A percentile compares a stretch with the other conserved stretches of the same genome.
Conservation (phyloP, 139 green algal genomes). For the Dunaliella primolecta region DNA sequence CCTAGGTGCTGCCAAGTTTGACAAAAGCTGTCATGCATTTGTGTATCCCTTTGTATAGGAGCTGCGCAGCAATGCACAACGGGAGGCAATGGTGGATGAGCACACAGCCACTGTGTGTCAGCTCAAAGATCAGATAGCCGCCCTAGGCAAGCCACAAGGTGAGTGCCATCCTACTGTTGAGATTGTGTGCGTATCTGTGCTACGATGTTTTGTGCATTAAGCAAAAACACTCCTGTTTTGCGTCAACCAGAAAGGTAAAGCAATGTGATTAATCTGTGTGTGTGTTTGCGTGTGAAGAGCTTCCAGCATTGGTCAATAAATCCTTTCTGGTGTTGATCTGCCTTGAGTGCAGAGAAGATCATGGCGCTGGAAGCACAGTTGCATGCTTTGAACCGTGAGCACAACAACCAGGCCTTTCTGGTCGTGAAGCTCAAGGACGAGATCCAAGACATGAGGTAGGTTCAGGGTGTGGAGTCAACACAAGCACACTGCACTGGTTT, state of each 20-base stretch:
- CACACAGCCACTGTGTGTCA: conserved; percentile 21
- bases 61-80: conserved; percentile 29
- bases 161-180: too few relatives aligned
- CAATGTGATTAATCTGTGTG: not conserved
- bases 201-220: too few relatives aligned
- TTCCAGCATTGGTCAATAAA: not conserved
- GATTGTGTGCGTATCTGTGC: not conserved
- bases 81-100: conserved; percentile 30
- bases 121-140: conserved; percentile 28
- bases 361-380: not conserved
- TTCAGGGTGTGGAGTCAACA: not conserved
- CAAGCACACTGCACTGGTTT: not conserved
- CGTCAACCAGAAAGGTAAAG: not conserved
- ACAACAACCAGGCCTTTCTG: not conserved
- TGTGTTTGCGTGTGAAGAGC: not conserved
- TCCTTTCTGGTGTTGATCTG: too few relatives aligned
- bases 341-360: conserved; percentile 48
- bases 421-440: conserved; percentile 10
- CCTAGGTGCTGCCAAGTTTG: too few relatives aligned
- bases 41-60: too few relatives aligned
- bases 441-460: conserved; percentile 1
- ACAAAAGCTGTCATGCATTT: too few relatives aligned
- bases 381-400: conserved; percentile 7
- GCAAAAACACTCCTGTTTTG: too few relatives aligned
- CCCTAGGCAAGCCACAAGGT: conserved; percentile 31